Conservation (phyloP, 1,139 yeast species). For the Komagataea norvegica region DNA sequence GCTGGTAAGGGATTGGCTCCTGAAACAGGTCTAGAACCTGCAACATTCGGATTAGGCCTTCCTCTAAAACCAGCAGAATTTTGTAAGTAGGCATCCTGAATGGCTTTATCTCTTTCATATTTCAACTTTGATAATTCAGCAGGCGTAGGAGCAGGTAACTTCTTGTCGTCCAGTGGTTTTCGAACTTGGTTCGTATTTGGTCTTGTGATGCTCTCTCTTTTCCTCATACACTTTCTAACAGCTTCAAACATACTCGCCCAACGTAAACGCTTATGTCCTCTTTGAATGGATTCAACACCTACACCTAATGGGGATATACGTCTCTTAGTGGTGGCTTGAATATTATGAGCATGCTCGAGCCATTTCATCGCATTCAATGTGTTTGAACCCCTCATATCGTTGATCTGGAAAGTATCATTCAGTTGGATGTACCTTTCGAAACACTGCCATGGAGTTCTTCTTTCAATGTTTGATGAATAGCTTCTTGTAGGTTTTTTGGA, state of each 20-base stretch:
- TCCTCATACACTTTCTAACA: conserved; percentile 82
- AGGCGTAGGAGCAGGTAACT: conserved; percentile 62
- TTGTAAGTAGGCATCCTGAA: conserved; percentile 65
- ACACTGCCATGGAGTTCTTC: conserved; percentile 98
- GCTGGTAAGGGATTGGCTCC: conserved; percentile 7
- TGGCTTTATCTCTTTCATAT: conserved; percentile 78
- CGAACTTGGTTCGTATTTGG: conserved; percentile 43
- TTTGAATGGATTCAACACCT: conserved; percentile 82
- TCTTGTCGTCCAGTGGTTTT: conserved; percentile 35
- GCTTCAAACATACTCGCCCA: conserved; percentile 99
- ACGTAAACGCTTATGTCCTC: conserved; percentile 84
- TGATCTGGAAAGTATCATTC: conserved; percentile 78
- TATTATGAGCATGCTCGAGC: conserved; percentile 86
- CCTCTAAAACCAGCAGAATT: conserved; percentile 29
- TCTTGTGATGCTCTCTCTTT: conserved; percentile 67
- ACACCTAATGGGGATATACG: conserved; percentile 90
- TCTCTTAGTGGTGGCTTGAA: conserved; percentile 82
- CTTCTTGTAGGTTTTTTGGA: conserved; percentile 58
- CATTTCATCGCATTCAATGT: conserved; percentile 85
- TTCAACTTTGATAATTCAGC: conserved; percentile 77
- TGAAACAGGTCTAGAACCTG: conserved; percentile 8
- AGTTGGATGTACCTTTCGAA: conserved; percentile 93
- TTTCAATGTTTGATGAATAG: conserved; percentile 81
- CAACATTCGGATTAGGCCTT: conserved; percentile 9
- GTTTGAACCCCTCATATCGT: conserved; percentile 83